These are phyloP conservation scores for Malassezia japonica DNA, from an alignment of 1,284 basidiomycete species.

Conservation along the genomic window DNA sequence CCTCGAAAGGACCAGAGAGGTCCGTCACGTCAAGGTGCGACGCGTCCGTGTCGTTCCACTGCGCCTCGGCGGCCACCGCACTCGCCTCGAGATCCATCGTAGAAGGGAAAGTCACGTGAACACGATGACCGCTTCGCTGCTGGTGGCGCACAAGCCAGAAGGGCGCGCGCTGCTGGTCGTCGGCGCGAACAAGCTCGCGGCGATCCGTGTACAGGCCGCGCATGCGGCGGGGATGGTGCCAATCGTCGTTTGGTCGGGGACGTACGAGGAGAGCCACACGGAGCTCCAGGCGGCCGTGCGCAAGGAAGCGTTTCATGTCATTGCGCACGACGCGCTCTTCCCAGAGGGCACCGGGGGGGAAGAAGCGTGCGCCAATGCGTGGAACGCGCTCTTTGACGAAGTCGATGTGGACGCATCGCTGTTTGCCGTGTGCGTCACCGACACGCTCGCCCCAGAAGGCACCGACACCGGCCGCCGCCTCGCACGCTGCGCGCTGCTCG, in stretches of 20 bases:
- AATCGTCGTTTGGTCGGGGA: constrained; percentile 3
- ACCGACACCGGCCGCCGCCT: constrained; percentile 18
- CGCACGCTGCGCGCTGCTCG: constrained; percentile 20
- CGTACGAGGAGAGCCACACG: not conserved
- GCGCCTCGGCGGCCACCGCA: constrained; percentile 10
- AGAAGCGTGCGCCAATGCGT: not conserved
- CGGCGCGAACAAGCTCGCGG: constrained; percentile 7
- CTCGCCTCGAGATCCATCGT: constrained; percentile 1
- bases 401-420: constrained; percentile 16
- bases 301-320: not conserved
- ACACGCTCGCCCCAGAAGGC: constrained; percentile 29
- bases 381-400: not conserved
- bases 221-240: constrained; percentile 4
- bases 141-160: constrained; percentile 15
- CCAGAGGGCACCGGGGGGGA: not conserved
- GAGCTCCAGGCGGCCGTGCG: not conserved
- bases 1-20: constrained; percentile 44
- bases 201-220: not conserved
- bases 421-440: constrained; percentile 44
- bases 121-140: constrained; percentile 1
- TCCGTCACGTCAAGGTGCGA: constrained; percentile 11
- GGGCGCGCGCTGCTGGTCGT: constrained; percentile 6
- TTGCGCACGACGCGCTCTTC: constrained; percentile 5
- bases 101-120: constrained; percentile 1
- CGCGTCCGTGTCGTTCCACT: constrained; percentile 15